Base-by-base conservation (phyloP, 805 yeast genomes). In the Wickerhamomyces alni region DNA sequence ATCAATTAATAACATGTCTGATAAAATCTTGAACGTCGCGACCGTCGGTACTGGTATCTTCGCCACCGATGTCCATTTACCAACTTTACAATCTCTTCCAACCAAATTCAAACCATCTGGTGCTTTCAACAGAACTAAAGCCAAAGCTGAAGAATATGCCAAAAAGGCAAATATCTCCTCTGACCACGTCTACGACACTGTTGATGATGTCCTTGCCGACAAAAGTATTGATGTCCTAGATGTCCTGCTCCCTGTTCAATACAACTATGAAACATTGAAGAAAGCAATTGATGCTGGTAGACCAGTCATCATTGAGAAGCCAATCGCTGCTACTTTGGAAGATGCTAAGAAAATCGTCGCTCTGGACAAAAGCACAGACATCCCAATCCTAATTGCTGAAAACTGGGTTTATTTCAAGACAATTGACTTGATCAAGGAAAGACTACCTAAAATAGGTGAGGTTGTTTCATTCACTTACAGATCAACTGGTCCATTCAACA, bases 231-330 rank as follows among this genome's bases (percentile, higher is more conserved):
- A 85, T 44, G 73, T 81, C 24, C 72, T 91, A 22, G 97, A 91
- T 57, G 94, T 87, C 3, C 69, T 89, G 45, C 72, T 91, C 38
- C 98, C 98, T n/a, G 95, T 81, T 1, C 91, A 87, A 59, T 74
- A 63, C 67, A 91, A 87, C 59, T 66, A 78, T 34, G 77, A 69
- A 30, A 80, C 80, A 3, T 82, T 88, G 26, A 70, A 77, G 53
- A 70, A 74, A 49, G 95, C 95, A 2, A 67, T 87, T 39, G 71
- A 74, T 36, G 73, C 83, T 50, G 76, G 78, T 37, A 91, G 89
- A 65, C 93, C 96, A 42, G 69, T 89, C 34, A 69, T 77, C 29
- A 62, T 91, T 54, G 98, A 91, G 61, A 91, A 91, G 65, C 98
- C 98, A 47, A 80, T 91, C 57, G 93, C 97, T 26, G 95, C 95